phyloP scores from a whole-genome alignment of 768 basidiomycete species.

The Mycena latifolia region DNA sequence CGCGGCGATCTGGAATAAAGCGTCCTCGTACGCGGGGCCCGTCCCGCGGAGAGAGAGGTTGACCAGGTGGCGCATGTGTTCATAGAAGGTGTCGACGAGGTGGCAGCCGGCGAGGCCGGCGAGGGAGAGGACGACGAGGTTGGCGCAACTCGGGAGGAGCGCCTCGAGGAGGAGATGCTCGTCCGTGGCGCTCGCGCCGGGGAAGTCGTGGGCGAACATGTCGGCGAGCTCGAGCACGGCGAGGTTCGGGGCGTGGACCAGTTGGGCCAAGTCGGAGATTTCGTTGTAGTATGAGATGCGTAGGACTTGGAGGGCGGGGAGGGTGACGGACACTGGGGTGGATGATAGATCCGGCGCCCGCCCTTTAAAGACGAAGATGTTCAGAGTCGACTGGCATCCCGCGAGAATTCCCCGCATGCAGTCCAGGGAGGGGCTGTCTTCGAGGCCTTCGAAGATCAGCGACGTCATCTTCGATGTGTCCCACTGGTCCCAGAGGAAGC shows the following conservation, averaged over 20 bases:
- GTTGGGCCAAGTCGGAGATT: not conserved
- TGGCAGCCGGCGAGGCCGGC: not conserved
- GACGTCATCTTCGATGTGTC: not conserved
- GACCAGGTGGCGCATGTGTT: not conserved
- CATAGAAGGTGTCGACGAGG: not conserved
- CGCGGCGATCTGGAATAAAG: not conserved
- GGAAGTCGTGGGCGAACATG: not conserved
- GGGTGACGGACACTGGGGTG: not conserved
- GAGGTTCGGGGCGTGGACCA: not conserved
- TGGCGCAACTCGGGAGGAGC: not conserved
- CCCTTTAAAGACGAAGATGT: not conserved
- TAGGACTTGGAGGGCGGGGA: not conserved
- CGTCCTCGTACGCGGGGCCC: not conserved
- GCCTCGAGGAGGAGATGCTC: not conserved
- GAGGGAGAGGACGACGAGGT: not conserved
- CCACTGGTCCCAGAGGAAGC: not conserved
- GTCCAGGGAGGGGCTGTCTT: not conserved
- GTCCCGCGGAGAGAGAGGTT: not conserved
- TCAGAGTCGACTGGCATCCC: not conserved
- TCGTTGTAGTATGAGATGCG: not conserved
- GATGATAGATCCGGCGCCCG: not conserved
- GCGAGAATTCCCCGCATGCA: not conserved
- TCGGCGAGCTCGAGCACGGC: not conserved
- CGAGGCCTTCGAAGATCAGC: not conserved
- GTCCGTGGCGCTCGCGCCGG: not conserved